phyloP scores from a whole-genome alignment of 163 green algal genomes.

The Scenedesmus sp. region DNA sequence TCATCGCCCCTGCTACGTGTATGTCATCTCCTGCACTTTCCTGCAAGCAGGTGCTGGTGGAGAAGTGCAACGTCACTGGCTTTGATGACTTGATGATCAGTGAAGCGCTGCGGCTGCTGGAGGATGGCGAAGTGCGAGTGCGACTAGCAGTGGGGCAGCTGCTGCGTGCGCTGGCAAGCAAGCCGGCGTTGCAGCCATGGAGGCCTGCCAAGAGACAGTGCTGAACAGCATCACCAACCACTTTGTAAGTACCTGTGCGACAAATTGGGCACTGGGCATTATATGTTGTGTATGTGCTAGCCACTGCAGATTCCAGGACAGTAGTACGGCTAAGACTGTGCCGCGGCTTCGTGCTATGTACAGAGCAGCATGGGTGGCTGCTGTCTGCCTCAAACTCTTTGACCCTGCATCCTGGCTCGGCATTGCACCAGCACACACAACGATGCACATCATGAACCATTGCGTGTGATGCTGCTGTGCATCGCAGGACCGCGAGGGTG shows the following conservation, averaged over 20 bases:
- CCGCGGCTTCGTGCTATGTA: not conserved
- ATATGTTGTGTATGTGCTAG: not conserved
- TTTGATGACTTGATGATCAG: constrained; percentile 46
- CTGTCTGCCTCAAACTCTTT: too few relatives aligned
- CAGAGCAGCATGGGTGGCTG: not conserved
- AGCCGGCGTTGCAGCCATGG: constrained; percentile 63
- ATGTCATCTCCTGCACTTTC: not conserved
- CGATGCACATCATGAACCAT: not conserved
- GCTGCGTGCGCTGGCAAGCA: constrained; percentile 66
- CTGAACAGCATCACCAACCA: constrained; percentile 79
- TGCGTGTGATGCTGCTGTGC: not conserved
- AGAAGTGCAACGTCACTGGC: not conserved
- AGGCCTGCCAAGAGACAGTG: constrained; percentile 53
- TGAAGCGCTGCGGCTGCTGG: constrained; percentile 27
- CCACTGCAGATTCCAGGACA: not conserved
- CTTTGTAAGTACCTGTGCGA: constrained; percentile 68
- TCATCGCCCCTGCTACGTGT: not conserved
- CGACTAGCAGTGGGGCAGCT: constrained; percentile 76
- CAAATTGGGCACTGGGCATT: not conserved
- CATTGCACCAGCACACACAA: not conserved
- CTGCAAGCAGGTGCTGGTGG: constrained; percentile 54
- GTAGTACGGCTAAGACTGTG: not conserved
- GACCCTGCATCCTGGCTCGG: not conserved
- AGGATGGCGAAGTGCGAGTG: constrained; percentile 70
- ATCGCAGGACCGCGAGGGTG: constrained; percentile 35